Evolutionary conservation across 2,329 filamentous ascomycete genomes (phyloP).

Genomic region (Penicillium palitans): DNA sequence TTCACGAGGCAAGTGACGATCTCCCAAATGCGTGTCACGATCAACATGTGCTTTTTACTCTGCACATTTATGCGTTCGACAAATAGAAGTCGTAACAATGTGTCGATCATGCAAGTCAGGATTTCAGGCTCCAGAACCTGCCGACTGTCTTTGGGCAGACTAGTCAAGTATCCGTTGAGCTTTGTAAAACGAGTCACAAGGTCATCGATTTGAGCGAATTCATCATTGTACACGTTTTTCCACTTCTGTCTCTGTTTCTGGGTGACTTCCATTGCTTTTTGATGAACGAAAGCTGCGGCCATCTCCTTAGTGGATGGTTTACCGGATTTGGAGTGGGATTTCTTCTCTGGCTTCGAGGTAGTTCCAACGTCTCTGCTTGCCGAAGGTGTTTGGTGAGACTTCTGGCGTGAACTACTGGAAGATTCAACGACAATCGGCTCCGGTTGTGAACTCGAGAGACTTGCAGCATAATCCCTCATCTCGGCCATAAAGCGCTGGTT

Average conservation of each 20-base stretch:
- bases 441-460: constrained; percentile 52
- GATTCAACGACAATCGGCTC: constrained; percentile 12
- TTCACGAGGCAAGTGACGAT: constrained; percentile 13
- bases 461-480: constrained; percentile 68
- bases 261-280: constrained; percentile 6
- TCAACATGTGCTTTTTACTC: constrained; percentile 43
- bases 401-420: background rate
- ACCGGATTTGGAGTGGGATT: background rate
- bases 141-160: constrained; percentile 39
- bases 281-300: constrained; percentile 4
- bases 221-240: constrained; percentile 2
- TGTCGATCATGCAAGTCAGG: constrained; percentile 33
- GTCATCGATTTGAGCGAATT: constrained; percentile 4
- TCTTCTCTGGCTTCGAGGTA: background rate
- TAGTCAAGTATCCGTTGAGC: constrained; percentile 50
- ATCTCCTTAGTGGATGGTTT: constrained; percentile 1
- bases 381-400: background rate
- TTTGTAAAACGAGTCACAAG: constrained; percentile 48
- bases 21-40: constrained; percentile 29
- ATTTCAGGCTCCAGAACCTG: constrained; percentile 48
- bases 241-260: constrained; percentile 12
- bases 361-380: background rate
- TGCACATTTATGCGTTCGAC: constrained; percentile 11
- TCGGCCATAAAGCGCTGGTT: constrained; percentile 69
- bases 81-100: constrained; percentile 22